phyloP scores from a whole-genome alignment of 768 basidiomycete species.

The Boletellus ananiceps region DNA sequence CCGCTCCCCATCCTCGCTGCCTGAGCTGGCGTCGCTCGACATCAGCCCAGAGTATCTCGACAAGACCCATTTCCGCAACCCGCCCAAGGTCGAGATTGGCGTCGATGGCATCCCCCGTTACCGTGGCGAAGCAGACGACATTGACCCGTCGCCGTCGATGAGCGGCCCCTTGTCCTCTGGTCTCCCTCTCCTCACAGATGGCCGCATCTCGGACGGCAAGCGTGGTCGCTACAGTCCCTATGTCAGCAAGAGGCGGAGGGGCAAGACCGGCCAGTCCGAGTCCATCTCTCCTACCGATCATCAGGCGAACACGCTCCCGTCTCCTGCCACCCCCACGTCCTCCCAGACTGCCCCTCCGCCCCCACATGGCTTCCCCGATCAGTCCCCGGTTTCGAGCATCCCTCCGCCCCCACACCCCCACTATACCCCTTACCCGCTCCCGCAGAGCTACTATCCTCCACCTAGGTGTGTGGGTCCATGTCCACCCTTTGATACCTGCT shows the following conservation, averaged over 20 bases:
- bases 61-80: slow-evolving; percentile 86
- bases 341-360: slow-evolving; percentile 23
- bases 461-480: slow-evolving; percentile 18
- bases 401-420: slow-evolving; percentile 27
- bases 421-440: slow-evolving; percentile 32
- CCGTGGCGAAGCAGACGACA: slow-evolving; percentile 77
- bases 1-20: slow-evolving; percentile 80
- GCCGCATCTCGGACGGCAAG: slow-evolving; percentile 40
- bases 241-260: slow-evolving; percentile 38
- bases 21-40: slow-evolving; percentile 80
- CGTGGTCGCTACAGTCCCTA: slow-evolving; percentile 47
- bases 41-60: slow-evolving; percentile 87
- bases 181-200: slow-evolving; percentile 47
- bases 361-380: slow-evolving; percentile 28
- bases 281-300: slow-evolving; percentile 31
- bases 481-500: slow-evolving; percentile 5
- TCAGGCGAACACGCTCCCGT: slow-evolving; percentile 21
- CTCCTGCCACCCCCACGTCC: slow-evolving; percentile 30
- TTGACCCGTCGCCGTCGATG: slow-evolving; percentile 41
- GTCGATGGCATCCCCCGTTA: slow-evolving; percentile 80
- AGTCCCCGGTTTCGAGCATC: slow-evolving; percentile 20
- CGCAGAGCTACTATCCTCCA: slow-evolving; percentile 30
- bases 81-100: slow-evolving; percentile 83
- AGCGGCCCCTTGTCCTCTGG: slow-evolving; percentile 42
- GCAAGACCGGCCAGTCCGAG: slow-evolving; percentile 25